Evolutionary conservation across 345 rosid species (phyloP), one percentile per base, ranked within the genome.

Genomic region (Toxicodendron radicans): DNA sequence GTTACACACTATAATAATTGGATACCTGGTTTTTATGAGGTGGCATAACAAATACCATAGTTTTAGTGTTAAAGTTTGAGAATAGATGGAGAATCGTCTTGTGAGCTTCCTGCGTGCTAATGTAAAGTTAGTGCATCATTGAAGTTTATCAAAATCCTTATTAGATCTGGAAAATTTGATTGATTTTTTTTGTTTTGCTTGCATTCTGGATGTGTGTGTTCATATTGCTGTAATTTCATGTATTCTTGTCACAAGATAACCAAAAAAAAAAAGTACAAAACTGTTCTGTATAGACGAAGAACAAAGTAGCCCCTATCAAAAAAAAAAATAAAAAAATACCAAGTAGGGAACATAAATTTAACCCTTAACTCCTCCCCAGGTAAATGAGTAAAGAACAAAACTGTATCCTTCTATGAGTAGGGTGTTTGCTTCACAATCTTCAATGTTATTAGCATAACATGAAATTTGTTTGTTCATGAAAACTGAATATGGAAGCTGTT

Each of bases 41-140:
- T 54, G 48, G 61, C 62, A 54, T 13, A 53, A 35, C 18, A 30
- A 11, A 3, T 32, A 9, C 67, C 10, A 18, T 17, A 20, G 35
- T 68, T n/a, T 68, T 10, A 24, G 58, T 52, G 33, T 5, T 38
- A 20, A 53, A 35, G 63, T 58, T 69, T 35, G 48, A 69, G 72
- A 43, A 35, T 30, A 32, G 66, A 53, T 32, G 27, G 45, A 20
- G 48, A 53, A 5, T 49, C 3, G 1, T 27, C 70, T 9, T 66
- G 58, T 23, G 58, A 68, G 32, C 24, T 33, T 54, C 30, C 5
- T 18, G 60, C 5, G 0, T 1, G 21, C 35, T 38, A 54, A 33
- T 7, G 48, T 21, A 8, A 61, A 60, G 58, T 38, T 49, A n/a
- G 67, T 6, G 23, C 14, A n/a, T 32, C 51, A 13, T 32, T 35